Base-by-base conservation (phyloP, 352 stramenopile genomes). In the Pseudoperonospora humuli region DNA sequence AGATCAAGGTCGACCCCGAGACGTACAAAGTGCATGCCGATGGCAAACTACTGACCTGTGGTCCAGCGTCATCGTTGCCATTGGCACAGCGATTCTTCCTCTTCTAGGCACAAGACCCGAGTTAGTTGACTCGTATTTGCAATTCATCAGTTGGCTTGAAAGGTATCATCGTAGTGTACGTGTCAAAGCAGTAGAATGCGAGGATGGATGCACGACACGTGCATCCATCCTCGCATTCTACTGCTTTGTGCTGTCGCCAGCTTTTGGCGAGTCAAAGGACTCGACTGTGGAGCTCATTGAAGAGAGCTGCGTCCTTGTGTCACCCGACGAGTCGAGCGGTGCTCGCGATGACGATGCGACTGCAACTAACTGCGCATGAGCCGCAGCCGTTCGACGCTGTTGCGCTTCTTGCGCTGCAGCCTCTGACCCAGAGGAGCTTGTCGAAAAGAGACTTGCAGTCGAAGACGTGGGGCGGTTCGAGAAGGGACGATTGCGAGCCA, bases 1-100 rank as follows among this genome's bases (percentile, higher is more conserved):
- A 94, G 43, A 93, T 98, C 45, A 67, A 79, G 18, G 95, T 98
- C 20, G 83, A 98, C 62, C 89, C 95, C 7, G 93, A 98, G 75
- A 98, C 95, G 10, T 98, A 97, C 69, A 75, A 96, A 61, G 93
- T 98, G 18, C 75, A 78, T 17, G 91, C 86, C 0, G 77, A 97
- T 67, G 90, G 85, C 7, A 75, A 96, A 50, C 35, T 84, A 29
- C 59, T 98, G 24, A 89, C 67, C 11, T 97, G 90, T 47, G 75
- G 86, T 34, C 85, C 90, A 10, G 67, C 88, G 3, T 57, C 70
- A 9, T 79, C 74, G 50, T 52, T 97, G 41, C 82, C 93, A 21
- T 68, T 98, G n/a, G 73, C 91, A 7, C 90, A 97, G 56, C 75
- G 77, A 35, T 97, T 86, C 69, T 97, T 97, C 64, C 72, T 98